A percentile compares a stretch with the other conserved stretches of the same genome.
Conservation (phyloP, 179 eudicot species). For the Pouteria campechiana region DNA sequence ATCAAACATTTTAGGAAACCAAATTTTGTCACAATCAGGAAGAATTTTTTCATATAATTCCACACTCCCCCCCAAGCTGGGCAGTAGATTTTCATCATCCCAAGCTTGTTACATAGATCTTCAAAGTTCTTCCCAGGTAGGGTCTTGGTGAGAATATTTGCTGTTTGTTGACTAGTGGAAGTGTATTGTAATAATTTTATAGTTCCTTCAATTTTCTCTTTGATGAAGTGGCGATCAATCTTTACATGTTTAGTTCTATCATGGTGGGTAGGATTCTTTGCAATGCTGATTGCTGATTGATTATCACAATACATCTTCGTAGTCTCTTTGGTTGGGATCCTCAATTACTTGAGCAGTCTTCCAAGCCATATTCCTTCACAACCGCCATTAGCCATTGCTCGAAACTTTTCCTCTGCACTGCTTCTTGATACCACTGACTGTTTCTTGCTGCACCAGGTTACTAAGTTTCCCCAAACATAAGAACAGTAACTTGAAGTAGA, state of each 20-base stretch:
- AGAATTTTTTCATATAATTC: neutral
- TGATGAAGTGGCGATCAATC: too few relatives aligned
- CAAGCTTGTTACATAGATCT: neutral
- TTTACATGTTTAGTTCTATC: neutral
- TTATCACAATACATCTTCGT: neutral
- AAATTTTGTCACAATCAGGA: too few relatives aligned
- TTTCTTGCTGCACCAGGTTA: too few relatives aligned
- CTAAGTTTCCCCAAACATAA: neutral
- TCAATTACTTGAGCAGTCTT: neutral
- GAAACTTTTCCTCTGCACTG: neutral
- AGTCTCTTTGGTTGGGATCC: neutral
- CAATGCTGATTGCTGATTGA: slow-evolving; percentile 1
- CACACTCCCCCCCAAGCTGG: slow-evolving; percentile 5
- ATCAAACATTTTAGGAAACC: too few relatives aligned
- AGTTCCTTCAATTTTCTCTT: neutral
- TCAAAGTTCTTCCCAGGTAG: neutral
- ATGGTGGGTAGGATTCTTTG: neutral
- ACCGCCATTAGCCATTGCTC: too few relatives aligned
- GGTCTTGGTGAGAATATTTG: neutral
- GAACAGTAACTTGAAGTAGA: neutral
- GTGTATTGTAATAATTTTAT: neutral
- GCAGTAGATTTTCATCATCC: neutral
- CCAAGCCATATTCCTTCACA: neutral
- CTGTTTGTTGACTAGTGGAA: neutral
- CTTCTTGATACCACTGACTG: neutral